Conservation (phyloP, 164 flowering plant genomes). For the Berberis vulgaris region DNA sequence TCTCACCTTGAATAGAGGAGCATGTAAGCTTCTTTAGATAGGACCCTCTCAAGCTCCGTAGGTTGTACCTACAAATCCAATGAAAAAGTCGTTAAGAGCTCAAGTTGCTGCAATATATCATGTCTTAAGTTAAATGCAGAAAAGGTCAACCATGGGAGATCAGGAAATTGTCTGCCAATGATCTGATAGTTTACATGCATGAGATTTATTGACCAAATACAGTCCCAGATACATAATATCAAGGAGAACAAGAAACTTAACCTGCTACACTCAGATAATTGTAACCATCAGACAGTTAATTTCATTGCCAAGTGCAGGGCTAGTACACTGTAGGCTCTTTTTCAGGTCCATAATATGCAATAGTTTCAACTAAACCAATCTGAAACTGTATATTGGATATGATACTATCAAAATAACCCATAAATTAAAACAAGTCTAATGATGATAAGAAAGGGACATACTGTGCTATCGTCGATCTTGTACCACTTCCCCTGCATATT, state of each 20-base stretch:
- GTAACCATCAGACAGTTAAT: too few relatives aligned
- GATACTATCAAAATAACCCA: not conserved
- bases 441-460: constrained; percentile 28
- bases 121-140: not conserved
- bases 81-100: not conserved
- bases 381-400: not conserved
- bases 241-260: too few relatives aligned
- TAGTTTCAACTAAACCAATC: too few relatives aligned
- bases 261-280: too few relatives aligned
- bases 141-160: not conserved
- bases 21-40: constrained; percentile 76
- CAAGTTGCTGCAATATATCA: not conserved
- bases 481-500: constrained; percentile 72
- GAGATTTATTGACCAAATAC: too few relatives aligned
- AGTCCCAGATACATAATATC: too few relatives aligned
- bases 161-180: too few relatives aligned
- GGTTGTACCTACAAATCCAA: constrained; percentile 47
- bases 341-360: too few relatives aligned
- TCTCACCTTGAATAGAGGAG: constrained; percentile 78
- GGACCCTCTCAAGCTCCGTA: constrained; percentile 62
- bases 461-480: constrained; percentile 81
- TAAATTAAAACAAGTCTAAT: not conserved
- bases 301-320: too few relatives aligned
- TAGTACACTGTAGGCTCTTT: too few relatives aligned
- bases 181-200: too few relatives aligned